Base-by-base conservation (phyloP, 768 basidiomycete species). In the Hygrophorus russula region DNA sequence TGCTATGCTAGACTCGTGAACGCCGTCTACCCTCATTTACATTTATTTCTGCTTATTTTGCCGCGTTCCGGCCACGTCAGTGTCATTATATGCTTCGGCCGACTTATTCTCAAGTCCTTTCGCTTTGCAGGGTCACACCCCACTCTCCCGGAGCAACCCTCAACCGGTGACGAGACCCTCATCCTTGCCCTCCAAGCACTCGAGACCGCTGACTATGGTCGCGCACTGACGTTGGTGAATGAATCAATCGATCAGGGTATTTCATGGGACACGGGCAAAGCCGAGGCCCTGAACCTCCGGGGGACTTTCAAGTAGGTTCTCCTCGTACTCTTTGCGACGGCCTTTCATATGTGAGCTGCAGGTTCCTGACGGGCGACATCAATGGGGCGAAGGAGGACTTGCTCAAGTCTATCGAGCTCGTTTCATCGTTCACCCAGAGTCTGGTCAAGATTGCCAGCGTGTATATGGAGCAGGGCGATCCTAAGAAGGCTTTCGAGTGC, bases 401-500 rank as follows among this genome's bases (percentile, higher is more conserved):
- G 29, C 73, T 83, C 36, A 77, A 82, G 53, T 83, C 83, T 36
- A 67, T 94, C 43, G 64, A 71, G 41, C 63, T 94, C 24, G 60
- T 68, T 46, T 87, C 74, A 11, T 66, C 64, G 34, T 78, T 80
- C 53, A 90, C 89, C 0, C 94, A 97, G 63, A 84, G 79, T 51
- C 75, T 89, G 60, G 92, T 99, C 52, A 99, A 99, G 73, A 80
- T 98, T 48, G 96, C 94, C 11, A 89, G 84, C 53, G 92, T 98
- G 31, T 73, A 93, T 61, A 98, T 99, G 94, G 96, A 99, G 59
- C 82, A 93, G 54, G 82, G 82, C 32, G 76, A 91, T 49, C 73
- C 86, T 10, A 64, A 69, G 14, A 78, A 76, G 50, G 86, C 94
- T 1, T 92, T 98, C 62, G 78, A 82, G 46, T 87, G 84, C 58